Evolutionary conservation across 495 filamentous ascomycete species (phyloP).

Genomic region (Talaromyces adpressus): DNA sequence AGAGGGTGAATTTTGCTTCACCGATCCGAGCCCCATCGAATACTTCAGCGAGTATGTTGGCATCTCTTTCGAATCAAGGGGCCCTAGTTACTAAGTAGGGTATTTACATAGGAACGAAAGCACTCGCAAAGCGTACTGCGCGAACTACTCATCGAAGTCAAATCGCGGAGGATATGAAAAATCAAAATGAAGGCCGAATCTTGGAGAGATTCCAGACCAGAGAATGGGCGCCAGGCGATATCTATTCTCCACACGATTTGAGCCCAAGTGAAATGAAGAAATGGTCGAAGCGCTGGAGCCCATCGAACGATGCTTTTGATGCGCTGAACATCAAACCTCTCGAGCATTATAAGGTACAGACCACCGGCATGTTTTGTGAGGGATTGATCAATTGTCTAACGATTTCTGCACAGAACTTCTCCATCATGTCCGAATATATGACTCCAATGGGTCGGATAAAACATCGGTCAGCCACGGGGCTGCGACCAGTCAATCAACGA

Average conservation of each 20-base stretch:
- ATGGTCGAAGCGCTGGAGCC: slow-evolving; percentile 46
- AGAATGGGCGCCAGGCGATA: slow-evolving; percentile 66
- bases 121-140: slow-evolving; percentile 15
- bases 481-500: slow-evolving; percentile 84
- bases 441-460: slow-evolving; percentile 81
- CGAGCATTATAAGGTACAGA: slow-evolving; percentile 75
- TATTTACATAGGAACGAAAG: slow-evolving; percentile 13
- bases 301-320: slow-evolving; percentile 66
- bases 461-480: slow-evolving; percentile 62
- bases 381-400: background rate
- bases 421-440: slow-evolving; percentile 84
- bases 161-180: slow-evolving; percentile 34
- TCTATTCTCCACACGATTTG: slow-evolving; percentile 88
- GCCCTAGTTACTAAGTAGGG: background rate
- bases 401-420: slow-evolving; percentile 63
- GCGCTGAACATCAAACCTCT: slow-evolving; percentile 72
- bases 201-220: slow-evolving; percentile 38
- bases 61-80: background rate
- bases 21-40: background rate
- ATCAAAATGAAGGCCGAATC: slow-evolving; percentile 28
- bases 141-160: slow-evolving; percentile 9
- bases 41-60: slow-evolving; percentile 2
- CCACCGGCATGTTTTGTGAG: background rate
- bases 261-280: slow-evolving; percentile 65
- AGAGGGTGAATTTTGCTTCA: background rate